Conservation (phyloP, 208 protist genomes). For the Angomonas ambiguus region DNA sequence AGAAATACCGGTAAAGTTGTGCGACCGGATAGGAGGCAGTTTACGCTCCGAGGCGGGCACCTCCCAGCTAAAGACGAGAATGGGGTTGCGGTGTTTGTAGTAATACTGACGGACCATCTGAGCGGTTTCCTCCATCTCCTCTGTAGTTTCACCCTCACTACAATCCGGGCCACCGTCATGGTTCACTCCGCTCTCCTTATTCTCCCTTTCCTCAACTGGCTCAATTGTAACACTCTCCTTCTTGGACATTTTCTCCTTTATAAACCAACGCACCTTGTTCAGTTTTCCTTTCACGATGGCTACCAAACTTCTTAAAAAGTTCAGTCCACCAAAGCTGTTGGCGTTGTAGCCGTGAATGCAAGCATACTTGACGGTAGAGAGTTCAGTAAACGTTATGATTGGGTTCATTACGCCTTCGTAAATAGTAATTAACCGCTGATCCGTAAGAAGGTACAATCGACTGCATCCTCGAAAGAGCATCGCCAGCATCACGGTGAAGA, state of each 20-base stretch:
- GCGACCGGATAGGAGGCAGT: constrained; percentile 44
- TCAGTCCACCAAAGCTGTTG: background rate
- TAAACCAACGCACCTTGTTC: background rate
- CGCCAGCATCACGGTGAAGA: constrained; percentile 32
- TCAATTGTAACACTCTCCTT: background rate
- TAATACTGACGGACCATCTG: background rate
- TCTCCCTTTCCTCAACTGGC: background rate
- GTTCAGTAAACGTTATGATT: constrained; percentile 34
- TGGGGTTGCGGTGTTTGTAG: constrained; percentile 19
- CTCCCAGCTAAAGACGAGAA: constrained; percentile 55
- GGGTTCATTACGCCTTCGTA: constrained; percentile 38
- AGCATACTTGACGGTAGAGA: constrained; percentile 35
- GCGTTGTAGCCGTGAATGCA: constrained; percentile 44
- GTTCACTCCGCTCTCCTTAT: background rate
- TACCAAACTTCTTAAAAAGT: background rate
- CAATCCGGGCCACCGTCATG: too few species aligned
- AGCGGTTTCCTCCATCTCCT: background rate
- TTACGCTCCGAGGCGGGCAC: constrained; percentile 46
- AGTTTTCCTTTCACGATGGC: background rate
- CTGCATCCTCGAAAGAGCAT: constrained; percentile 27
- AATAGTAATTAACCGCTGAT: constrained; percentile 45
- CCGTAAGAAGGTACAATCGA: constrained; percentile 52
- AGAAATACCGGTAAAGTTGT: constrained; percentile 40
- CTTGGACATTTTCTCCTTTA: background rate
- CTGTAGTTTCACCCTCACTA: background rate